phyloP scores from a whole-genome alignment of 169 alveolate genomes.

The Plasmodium fragile region DNA sequence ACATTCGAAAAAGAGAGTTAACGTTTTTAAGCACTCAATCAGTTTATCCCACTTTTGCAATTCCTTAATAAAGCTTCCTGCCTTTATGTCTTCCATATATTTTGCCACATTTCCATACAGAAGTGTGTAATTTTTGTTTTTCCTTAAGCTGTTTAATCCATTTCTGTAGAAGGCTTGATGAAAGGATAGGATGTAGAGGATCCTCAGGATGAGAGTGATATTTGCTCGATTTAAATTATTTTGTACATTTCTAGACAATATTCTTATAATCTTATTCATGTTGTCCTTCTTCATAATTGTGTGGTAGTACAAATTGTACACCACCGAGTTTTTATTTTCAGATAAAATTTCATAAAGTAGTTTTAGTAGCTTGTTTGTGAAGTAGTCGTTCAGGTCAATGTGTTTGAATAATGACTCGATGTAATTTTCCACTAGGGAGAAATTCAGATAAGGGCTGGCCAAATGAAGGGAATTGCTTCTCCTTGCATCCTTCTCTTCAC shows the following conservation, averaged over 20 bases:
- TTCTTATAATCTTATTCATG: constrained; percentile 33
- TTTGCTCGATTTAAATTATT: constrained; percentile 55
- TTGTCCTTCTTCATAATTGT: constrained; percentile 70
- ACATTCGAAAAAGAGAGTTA: constrained; percentile 69
- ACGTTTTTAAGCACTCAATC: constrained; percentile 52
- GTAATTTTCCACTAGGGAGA: constrained; percentile 42
- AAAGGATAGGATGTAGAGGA: constrained; percentile 56
- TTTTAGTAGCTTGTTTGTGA: constrained; percentile 68
- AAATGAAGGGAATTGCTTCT: neutral
- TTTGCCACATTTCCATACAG: constrained; percentile 45
- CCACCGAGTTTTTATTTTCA: constrained; percentile 49
- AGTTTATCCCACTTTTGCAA: constrained; percentile 50
- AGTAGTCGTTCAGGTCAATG: constrained; percentile 31
- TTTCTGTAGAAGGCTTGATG: constrained; percentile 37
- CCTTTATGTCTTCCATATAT: constrained; percentile 31
- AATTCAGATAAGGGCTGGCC: constrained; percentile 57
- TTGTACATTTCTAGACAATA: constrained; percentile 51
- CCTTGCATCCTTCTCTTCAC: constrained; percentile 4
- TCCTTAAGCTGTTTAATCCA: constrained; percentile 3
- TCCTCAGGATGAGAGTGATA: constrained; percentile 52
- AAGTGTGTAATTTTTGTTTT: constrained; percentile 9
- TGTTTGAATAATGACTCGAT: constrained; percentile 39
- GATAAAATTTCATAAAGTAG: constrained; percentile 64
- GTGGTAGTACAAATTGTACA: constrained; percentile 62
- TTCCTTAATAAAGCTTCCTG: constrained; percentile 29